phyloP scores from a whole-genome alignment of 2,329 filamentous ascomycete species.

The Claviceps maximensis region DNA sequence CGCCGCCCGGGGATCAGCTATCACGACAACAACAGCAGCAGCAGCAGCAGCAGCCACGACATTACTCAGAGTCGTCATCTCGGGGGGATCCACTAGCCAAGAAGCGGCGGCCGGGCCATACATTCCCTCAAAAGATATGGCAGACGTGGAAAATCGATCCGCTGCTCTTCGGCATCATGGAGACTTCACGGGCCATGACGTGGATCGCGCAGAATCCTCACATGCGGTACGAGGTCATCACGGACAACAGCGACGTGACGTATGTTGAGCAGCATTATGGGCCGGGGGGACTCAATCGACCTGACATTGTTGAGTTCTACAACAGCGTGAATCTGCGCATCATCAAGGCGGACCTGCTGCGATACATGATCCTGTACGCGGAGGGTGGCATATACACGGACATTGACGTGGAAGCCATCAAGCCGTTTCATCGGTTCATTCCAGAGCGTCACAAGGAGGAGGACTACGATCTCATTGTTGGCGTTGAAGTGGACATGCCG shows the following conservation, averaged over 20 bases:
- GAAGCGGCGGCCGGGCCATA: conserved; percentile 14
- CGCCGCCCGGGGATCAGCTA: not conserved
- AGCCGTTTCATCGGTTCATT: conserved; percentile 22
- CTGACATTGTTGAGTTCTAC: conserved; percentile 52
- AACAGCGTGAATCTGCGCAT: conserved; percentile 47
- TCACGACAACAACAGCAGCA: not conserved
- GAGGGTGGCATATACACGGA: conserved; percentile 63
- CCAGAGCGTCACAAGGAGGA: conserved; percentile 43
- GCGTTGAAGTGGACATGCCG: conserved; percentile 59
- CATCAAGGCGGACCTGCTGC: conserved; percentile 52
- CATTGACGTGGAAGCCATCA: conserved; percentile 24
- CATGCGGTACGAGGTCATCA: conserved; percentile 56
- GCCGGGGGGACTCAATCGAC: conserved; percentile 48
- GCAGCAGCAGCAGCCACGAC: not conserved
- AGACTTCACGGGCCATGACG: conserved; percentile 45
- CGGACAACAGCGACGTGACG: conserved; percentile 51
- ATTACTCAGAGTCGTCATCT: not conserved
- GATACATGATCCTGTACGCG: conserved; percentile 59
- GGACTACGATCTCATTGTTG: conserved; percentile 59
- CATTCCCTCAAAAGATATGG: conserved; percentile 59
- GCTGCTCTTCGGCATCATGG: conserved; percentile 50
- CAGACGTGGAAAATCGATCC: conserved; percentile 64
- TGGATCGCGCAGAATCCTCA: conserved; percentile 55
- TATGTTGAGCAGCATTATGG: conserved; percentile 60
- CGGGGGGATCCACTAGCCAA: not conserved